Conservation (phyloP, 2,329 filamentous ascomycete genomes). For the Hortaea sp. region DNA sequence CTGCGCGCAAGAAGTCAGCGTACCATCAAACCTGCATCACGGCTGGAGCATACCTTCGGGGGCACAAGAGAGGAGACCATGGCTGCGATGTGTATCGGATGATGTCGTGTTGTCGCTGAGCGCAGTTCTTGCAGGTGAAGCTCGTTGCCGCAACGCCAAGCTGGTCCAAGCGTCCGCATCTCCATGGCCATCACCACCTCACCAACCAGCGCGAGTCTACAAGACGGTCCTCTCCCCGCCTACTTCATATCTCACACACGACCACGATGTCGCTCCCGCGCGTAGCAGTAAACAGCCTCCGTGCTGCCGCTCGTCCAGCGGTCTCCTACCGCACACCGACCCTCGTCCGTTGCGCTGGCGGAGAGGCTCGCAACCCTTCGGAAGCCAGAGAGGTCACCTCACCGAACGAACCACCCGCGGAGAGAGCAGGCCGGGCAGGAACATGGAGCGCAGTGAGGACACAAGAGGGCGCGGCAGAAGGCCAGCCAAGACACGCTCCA, state of each 20-base stretch:
- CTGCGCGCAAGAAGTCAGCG: conserved; percentile 35
- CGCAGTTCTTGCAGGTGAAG: not conserved
- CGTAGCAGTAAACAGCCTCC: conserved; percentile 32
- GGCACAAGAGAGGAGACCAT: conserved; percentile 84
- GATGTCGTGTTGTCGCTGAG: not conserved
- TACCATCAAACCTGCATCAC: conserved; percentile 3
- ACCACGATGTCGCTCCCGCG: conserved; percentile 30
- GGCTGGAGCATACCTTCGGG: conserved; percentile 65
- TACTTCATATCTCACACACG: not conserved
- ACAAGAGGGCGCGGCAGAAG: conserved; percentile 40
- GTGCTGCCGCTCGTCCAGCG: conserved; percentile 23
- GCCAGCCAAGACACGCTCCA: conserved; percentile 56
- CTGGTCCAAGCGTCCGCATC: not conserved
- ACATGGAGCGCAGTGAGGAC: conserved; percentile 36
- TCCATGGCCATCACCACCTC: not conserved
- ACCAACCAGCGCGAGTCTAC: not conserved
- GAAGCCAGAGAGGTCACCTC: not conserved
- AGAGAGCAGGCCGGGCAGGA: conserved; percentile 5
- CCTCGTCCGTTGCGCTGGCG: conserved; percentile 9
- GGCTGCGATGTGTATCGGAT: conserved; percentile 13
- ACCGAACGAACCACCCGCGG: conserved; percentile 4
- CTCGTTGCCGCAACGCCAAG: not conserved
- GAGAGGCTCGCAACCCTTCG: not conserved
- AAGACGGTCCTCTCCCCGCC: not conserved
- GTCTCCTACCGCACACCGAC: conserved; percentile 14